Evolutionary conservation across 176 grass and related monocot genomes (phyloP).

Genomic region (Rhipidocladum racemiflorum): DNA sequence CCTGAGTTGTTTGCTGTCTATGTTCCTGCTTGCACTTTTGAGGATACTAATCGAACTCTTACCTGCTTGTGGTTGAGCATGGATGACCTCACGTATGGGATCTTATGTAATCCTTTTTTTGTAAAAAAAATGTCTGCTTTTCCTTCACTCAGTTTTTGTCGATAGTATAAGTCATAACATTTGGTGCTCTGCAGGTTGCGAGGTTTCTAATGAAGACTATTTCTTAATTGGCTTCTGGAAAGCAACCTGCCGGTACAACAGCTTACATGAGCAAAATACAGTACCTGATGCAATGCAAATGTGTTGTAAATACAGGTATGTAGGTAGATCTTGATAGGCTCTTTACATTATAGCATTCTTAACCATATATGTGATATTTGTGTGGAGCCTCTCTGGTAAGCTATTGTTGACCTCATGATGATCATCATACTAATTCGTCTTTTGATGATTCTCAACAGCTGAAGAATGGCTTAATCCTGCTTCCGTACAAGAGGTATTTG

Average conservation of each 20-base stretch:
- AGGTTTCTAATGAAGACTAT: slow-evolving; percentile 92
- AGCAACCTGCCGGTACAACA: slow-evolving; percentile 77
- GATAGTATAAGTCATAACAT: background rate
- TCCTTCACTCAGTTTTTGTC: background rate
- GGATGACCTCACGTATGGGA: background rate
- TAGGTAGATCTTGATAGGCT: background rate
- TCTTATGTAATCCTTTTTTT: background rate
- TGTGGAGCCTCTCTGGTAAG: background rate
- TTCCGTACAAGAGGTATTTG: slow-evolving; percentile 79
- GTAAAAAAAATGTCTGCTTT: background rate
- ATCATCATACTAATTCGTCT: background rate
- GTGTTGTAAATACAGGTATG: slow-evolving; percentile 64
- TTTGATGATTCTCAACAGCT: slow-evolving; percentile 44
- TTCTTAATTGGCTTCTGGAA: slow-evolving; percentile 69
- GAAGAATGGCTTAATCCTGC: slow-evolving; percentile 89
- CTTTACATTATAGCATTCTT: background rate
- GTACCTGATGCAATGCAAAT: slow-evolving; percentile 78
- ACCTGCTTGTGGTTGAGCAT: background rate
- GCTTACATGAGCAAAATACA: slow-evolving; percentile 90
- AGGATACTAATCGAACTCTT: background rate
- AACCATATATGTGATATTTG: background rate
- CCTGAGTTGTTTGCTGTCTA: slow-evolving; percentile 97
- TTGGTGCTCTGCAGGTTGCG: slow-evolving; percentile 59
- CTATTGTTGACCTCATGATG: background rate
- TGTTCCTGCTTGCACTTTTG: slow-evolving; percentile 84